Evolutionary conservation across 2,329 filamentous ascomycete genomes (phyloP).

Genomic region (Aureobasidium sp.): DNA sequence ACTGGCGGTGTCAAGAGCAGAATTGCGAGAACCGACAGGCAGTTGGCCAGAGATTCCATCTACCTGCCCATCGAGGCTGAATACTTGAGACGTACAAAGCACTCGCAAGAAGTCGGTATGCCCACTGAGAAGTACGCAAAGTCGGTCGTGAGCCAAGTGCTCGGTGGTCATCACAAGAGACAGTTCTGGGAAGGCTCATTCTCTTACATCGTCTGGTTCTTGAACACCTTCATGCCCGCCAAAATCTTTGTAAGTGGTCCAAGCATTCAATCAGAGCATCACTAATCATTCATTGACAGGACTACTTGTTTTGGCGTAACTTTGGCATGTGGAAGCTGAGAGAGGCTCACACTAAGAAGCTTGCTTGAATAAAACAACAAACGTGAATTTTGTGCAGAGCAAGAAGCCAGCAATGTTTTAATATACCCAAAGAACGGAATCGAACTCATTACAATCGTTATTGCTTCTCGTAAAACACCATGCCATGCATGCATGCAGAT

Average conservation of each 20-base stretch:
- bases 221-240: constrained; percentile 41
- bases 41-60: constrained; percentile 41
- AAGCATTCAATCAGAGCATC: constrained; percentile 14
- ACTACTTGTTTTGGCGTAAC: constrained; percentile 42
- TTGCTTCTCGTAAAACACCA: background rate
- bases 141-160: constrained; percentile 48
- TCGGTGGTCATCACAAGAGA: constrained; percentile 33
- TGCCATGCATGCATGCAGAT: background rate
- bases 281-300: constrained; percentile 30
- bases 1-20: constrained; percentile 56
- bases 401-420: background rate
- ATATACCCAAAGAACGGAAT: background rate
- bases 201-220: constrained; percentile 43
- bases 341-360: constrained; percentile 24
- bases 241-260: constrained; percentile 30
- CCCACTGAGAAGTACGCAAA: constrained; percentile 47
- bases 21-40: constrained; percentile 48
- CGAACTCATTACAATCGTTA: background rate
- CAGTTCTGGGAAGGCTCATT: constrained; percentile 49
- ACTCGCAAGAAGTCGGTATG: constrained; percentile 50
- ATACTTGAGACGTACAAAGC: constrained; percentile 45
- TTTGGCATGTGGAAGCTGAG: constrained; percentile 45
- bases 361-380: background rate
- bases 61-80: constrained; percentile 47
- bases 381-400: background rate